A percentile compares a stretch with the other conserved stretches of the same genome.
Conservation (phyloP, 352 stramenopile genomes). For the Phytophthora pseudosyringae region DNA sequence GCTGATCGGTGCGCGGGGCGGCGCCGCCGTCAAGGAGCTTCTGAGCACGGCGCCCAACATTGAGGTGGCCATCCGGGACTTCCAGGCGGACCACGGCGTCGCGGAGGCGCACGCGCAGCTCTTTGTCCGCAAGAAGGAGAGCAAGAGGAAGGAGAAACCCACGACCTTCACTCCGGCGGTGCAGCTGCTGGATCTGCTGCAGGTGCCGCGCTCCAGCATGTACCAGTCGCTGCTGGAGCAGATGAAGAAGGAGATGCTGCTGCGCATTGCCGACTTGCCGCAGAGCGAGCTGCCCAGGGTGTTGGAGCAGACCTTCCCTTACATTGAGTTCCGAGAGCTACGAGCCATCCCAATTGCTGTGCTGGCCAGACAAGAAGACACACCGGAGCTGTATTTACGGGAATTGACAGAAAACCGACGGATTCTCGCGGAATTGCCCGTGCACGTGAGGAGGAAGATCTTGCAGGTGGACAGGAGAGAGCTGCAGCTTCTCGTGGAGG, state of each 20-base stretch:
- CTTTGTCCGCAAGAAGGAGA: conserved; percentile 38
- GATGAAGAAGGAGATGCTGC: conserved; percentile 74
- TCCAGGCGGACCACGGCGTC: conserved; percentile 74
- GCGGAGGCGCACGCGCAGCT: conserved; percentile 51
- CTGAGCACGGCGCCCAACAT: conserved; percentile 86
- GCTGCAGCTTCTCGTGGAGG: conserved; percentile 75
- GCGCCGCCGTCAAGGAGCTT: conserved; percentile 80
- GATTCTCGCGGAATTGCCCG: conserved; percentile 77
- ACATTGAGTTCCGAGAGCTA: conserved; percentile 90
- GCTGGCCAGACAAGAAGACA: conserved; percentile 80
- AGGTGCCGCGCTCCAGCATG: conserved; percentile 63
- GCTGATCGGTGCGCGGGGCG: conserved; percentile 75
- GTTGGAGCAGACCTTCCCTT: conserved; percentile 85
- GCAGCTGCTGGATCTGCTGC: conserved; percentile 83
- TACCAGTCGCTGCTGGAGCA: conserved; percentile 75
- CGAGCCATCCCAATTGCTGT: conserved; percentile 86
- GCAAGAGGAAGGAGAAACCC: conserved; percentile 22
- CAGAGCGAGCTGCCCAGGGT: conserved; percentile 74
- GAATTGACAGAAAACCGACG: conserved; percentile 85
- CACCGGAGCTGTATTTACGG: conserved; percentile 73
- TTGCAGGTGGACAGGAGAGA: conserved; percentile 74
- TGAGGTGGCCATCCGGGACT: conserved; percentile 82
- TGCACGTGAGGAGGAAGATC: conserved; percentile 87
- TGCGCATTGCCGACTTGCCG: conserved; percentile 73
- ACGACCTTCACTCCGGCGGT: conserved; percentile 59